These are phyloP conservation scores for Coniochaeta hoffmannii DNA, from an alignment of 2,329 filamentous ascomycete genomes.

Conservation along the genomic window DNA sequence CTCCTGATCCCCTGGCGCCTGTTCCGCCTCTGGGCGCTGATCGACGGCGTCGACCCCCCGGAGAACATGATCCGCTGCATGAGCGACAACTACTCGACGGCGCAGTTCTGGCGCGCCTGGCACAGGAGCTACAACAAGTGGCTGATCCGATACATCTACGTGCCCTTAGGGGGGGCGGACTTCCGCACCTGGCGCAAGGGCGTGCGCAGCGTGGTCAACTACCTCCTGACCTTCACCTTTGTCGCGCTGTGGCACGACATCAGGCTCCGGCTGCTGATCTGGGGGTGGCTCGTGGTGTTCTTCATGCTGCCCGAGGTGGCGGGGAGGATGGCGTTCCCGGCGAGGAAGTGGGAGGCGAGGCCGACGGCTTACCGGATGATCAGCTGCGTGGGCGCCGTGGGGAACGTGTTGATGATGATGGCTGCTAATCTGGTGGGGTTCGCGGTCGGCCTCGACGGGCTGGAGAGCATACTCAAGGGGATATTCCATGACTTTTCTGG, in stretches of 20 bases:
- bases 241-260: slow-evolving; percentile 98
- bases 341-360: slow-evolving; percentile 58
- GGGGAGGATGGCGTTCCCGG: slow-evolving; percentile 64
- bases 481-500: slow-evolving; percentile 70
- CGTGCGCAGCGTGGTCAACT: slow-evolving; percentile 62
- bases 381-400: slow-evolving; percentile 72
- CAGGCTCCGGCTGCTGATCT: slow-evolving; percentile 79
- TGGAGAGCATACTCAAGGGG: slow-evolving; percentile 66
- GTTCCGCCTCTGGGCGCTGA: slow-evolving; percentile 90
- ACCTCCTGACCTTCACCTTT: slow-evolving; percentile 85
- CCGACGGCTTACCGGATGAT: slow-evolving; percentile 73
- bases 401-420: slow-evolving; percentile 92
- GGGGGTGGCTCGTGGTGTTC: slow-evolving; percentile 93
- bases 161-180: slow-evolving; percentile 73
- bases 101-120: slow-evolving; percentile 94
- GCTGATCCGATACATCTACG: slow-evolving; percentile 88
- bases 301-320: slow-evolving; percentile 89
- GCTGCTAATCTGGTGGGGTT: slow-evolving; percentile 91
- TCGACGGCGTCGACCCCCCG: slow-evolving; percentile 87
- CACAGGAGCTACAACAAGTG: slow-evolving; percentile 93
- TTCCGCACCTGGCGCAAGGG: slow-evolving; percentile 36
- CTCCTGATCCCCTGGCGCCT: slow-evolving; percentile 95
- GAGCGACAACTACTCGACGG: slow-evolving; percentile 85
- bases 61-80: slow-evolving; percentile 99
- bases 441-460: slow-evolving; percentile 81